Evolutionary conservation across 2,329 filamentous ascomycete genomes (phyloP).

Genomic region (Epichloe hybrida): DNA sequence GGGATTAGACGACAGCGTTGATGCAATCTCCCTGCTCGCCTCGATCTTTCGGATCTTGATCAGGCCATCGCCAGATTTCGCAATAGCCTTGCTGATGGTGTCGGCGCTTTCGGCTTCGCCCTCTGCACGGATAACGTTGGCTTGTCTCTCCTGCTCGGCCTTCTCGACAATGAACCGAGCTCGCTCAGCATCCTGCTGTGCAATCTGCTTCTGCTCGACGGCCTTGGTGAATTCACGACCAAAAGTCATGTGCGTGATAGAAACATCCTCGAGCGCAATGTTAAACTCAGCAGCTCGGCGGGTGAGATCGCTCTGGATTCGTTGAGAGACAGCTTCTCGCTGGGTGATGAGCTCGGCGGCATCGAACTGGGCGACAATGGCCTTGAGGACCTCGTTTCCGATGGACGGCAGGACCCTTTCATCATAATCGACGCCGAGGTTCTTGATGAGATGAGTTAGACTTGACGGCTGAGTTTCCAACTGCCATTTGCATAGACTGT

Average conservation of each 20-base stretch:
- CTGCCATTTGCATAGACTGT: background rate
- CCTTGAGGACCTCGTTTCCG: slow-evolving; percentile 97
- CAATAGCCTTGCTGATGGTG: slow-evolving; percentile 84
- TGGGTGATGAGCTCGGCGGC: slow-evolving; percentile 98
- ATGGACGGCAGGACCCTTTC: slow-evolving; percentile 97
- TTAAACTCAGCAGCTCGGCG: slow-evolving; percentile 95
- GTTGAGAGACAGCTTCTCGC: slow-evolving; percentile 89
- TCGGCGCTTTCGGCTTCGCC: slow-evolving; percentile 95
- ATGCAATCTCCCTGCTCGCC: slow-evolving; percentile 88
- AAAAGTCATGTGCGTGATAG: slow-evolving; percentile 99
- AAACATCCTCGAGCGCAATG: slow-evolving; percentile 96
- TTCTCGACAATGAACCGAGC: slow-evolving; percentile 97
- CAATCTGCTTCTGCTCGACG: slow-evolving; percentile 99
- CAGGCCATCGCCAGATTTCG: slow-evolving; percentile 84
- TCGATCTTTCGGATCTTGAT: slow-evolving; percentile 96
- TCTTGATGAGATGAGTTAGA: slow-evolving; percentile 43
- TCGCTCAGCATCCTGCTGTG: slow-evolving; percentile 95
- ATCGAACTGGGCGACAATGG: slow-evolving; percentile 97
- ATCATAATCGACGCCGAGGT: slow-evolving; percentile 95
- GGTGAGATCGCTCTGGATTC: slow-evolving; percentile 83
- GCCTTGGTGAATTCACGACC: slow-evolving; percentile 97
- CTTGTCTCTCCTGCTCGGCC: slow-evolving; percentile 96
- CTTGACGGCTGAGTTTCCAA: background rate
- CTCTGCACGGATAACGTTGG: slow-evolving; percentile 95
- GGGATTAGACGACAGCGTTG: slow-evolving; percentile 77